Conservation (phyloP, 768 basidiomycete species). For the Peribolospora baueri region DNA sequence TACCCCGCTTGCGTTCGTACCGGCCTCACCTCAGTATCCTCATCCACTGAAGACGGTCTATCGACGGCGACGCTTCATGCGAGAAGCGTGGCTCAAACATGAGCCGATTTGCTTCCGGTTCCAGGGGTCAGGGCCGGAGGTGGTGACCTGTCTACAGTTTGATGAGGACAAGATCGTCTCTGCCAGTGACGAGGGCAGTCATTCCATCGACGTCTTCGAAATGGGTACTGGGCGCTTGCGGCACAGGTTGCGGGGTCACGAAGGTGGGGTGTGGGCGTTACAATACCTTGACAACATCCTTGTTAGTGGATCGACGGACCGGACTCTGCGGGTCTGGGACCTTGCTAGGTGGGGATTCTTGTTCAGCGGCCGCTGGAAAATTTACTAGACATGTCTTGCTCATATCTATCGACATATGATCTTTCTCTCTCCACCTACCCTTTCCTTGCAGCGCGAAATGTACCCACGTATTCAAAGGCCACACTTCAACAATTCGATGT, state of each 20-base stretch:
- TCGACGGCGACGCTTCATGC: conserved; percentile 62
- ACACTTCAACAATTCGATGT: conserved; percentile 88
- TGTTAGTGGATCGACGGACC: conserved; percentile 89
- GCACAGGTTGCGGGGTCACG: conserved; percentile 60
- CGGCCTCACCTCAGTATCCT: conserved; percentile 18
- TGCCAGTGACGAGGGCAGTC: conserved; percentile 59
- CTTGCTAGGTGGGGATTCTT: conserved; percentile 4
- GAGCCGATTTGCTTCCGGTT: conserved; percentile 57
- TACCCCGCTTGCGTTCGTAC: neutral
- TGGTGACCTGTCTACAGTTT: conserved; percentile 89
- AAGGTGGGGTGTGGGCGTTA: conserved; percentile 94
- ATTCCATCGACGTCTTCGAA: conserved; percentile 83
- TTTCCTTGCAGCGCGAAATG: conserved; percentile 53
- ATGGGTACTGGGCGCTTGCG: conserved; percentile 55
- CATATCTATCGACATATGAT: conserved; percentile 19
- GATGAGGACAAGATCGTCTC: conserved; percentile 86
- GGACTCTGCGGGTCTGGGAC: conserved; percentile 86
- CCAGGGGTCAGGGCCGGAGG: conserved; percentile 50
- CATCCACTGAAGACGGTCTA: conserved; percentile 83
- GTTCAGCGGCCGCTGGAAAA: too few species aligned
- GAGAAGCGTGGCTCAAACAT: conserved; percentile 36
- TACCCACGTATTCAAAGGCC: conserved; percentile 83
- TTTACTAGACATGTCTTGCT: neutral
- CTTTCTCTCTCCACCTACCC: conserved; percentile 79
- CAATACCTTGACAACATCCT: conserved; percentile 41